Evolutionary conservation across 257 asterid genomes (phyloP), one percentile per base, ranked within the genome.

Genomic region (Primulina huaijiensis): DNA sequence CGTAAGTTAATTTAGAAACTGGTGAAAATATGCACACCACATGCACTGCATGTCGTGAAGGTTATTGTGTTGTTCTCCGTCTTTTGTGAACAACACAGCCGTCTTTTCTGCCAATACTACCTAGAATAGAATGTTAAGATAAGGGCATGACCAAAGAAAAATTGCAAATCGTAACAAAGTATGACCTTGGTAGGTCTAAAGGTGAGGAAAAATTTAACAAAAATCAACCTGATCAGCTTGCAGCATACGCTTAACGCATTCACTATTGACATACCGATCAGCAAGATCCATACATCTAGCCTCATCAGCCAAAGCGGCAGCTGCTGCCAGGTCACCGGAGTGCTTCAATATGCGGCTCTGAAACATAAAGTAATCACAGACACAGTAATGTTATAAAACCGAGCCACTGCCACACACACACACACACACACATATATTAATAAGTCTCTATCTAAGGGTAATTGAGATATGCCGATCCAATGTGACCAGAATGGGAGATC

Each of bases 21-120:
- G 19, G 40, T 65, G 55, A 40, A 60, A 46, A 72, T 70, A 81
- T 74, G 75, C 89, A 25, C 66, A 91, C 99, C 99, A 94, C 97
- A 94, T 94, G 97, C 99, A 94, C 85, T 94, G 99, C 99, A 94
- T 94, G 82, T 94, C 99, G 59, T 94, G 89, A 73, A 94, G 96
- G 74, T 84, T 94, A 80, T 89, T 94, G 75, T 89, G 99, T 75
- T 90, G 99, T 75, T 94, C 99, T 71, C 99, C 99, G 67, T 94
- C 99, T 89, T 91, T 94, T n/a, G 96, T 94, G 82, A 91, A 94
- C 63, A 94, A 80, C 43, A 88, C 85, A 31, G 99, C 99, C 11
- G 92, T 94, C 81, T 94, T 91, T 80, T 94, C 99, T 38, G 99
- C 97, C 82, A 87, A 75, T 16, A 88, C 78, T 76, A 91, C 96